Base-by-base conservation (phyloP, 176 grass and related monocot genomes). In the Lolium perenne region DNA sequence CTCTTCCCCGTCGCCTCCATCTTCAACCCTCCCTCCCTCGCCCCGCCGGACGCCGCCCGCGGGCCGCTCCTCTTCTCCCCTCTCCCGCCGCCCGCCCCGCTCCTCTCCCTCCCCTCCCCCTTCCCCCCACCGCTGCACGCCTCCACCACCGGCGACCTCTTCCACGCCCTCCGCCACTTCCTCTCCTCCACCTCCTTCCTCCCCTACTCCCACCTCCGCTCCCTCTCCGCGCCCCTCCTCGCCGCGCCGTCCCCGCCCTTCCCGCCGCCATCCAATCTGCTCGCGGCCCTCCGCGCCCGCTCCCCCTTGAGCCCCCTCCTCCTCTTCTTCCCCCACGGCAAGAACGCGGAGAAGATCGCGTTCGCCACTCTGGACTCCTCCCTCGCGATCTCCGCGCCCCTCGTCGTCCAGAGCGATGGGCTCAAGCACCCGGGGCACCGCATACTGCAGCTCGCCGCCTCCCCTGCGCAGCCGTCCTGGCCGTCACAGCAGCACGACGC, bases 381-480 rank as follows among this genome's bases (percentile, higher is more conserved):
- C 18, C 10, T 63, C 12, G n/a, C 87, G 17, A 71, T 14, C 71
- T 85, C 87, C 35, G 10, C 79, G 1, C 80, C 66, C 35, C 84
- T 92, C 71, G 83, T 92, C 71, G 83, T 86, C 16, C 91, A 94
- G 81, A 89, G 21, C 10, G 84, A 91, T 68, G 96, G 91, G 64
- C 91, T 91, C 57, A 89, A 76, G 64, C 84, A 94, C 67, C 88
- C 91, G 10, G 45, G 18, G 20, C 89, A 95, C 74, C 78, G 84
- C 56, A 98, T 98, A 82, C 62, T 70, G 79, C 88, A 90, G 63
- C 86, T 98, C 12, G 87, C 83, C 1, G 68, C 65, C 69, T 25
- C 76, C 8, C 32, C 85, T 47, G 25, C 26, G 1, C 45, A 74
- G 50, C 47, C 45, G 4, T 86, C 88, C 20, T 90, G 90, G 86